Conservation (phyloP, 2,329 filamentous ascomycete species). For the Colletotrichum zoysiae region DNA sequence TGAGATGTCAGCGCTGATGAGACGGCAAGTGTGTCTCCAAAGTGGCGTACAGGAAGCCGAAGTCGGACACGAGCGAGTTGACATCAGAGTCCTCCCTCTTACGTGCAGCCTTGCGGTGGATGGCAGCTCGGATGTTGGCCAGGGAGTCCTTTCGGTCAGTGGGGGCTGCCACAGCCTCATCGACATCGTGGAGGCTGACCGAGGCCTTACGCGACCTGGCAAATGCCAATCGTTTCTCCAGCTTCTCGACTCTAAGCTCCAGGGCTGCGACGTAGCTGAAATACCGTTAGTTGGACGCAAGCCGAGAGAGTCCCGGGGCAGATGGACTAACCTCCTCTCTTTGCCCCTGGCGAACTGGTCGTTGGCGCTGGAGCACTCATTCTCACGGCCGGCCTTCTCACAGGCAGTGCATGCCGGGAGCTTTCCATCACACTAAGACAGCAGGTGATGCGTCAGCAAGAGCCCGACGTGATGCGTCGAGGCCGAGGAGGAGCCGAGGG, state of each 20-base stretch:
- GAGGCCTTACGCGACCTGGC: constrained; percentile 79
- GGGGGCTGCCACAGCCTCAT: constrained; percentile 51
- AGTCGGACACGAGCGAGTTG: constrained; percentile 92
- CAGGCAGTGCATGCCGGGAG: constrained; percentile 95
- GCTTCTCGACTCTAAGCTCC: constrained; percentile 89
- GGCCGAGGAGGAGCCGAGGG: neutral
- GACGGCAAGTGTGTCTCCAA: neutral
- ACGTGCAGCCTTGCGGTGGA: constrained; percentile 73
- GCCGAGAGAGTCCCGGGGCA: constrained; percentile 16
- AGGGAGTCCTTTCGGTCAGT: constrained; percentile 70
- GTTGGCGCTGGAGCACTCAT: constrained; percentile 92
- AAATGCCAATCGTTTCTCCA: constrained; percentile 82
- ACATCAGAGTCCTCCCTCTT: constrained; percentile 85
- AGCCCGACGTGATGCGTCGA: neutral
- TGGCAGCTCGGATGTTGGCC: constrained; percentile 71
- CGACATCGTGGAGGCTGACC: constrained; percentile 73
- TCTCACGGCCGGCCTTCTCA: constrained; percentile 87
- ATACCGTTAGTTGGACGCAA: constrained; percentile 36
- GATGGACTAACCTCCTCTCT: constrained; percentile 78
- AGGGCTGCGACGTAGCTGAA: constrained; percentile 91
- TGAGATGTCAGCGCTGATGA: constrained; percentile 16
- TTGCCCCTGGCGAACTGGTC: constrained; percentile 97
- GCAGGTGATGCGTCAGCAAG: constrained; percentile 28
- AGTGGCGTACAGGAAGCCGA: constrained; percentile 82
- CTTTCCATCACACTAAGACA: constrained; percentile 86